Percentiles rank a stretch among this genome's conserved stretches.
These are phyloP conservation scores for Kalmanozyma brasiliensis DNA, from an alignment of 1,284 basidiomycete species.

Conservation along the genomic window DNA sequence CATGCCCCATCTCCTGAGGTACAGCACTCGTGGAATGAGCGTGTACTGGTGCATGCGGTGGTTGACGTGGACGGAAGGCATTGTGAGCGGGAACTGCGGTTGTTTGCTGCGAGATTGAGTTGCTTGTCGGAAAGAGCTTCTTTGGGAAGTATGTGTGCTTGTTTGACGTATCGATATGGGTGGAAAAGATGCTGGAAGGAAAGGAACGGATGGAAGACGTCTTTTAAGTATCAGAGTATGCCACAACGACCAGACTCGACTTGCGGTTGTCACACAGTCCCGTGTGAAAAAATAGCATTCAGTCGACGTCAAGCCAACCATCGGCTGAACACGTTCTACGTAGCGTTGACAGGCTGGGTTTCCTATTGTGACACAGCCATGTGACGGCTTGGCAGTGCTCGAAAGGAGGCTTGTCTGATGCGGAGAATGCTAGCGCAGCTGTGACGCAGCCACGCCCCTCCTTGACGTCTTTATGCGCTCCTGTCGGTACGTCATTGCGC, in stretches of 20 bases:
- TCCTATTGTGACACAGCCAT: neutral
- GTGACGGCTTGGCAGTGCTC: slow-evolving; percentile 5
- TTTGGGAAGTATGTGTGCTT: too few relatives aligned
- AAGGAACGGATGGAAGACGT: too few relatives aligned
- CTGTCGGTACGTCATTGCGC: too few relatives aligned
- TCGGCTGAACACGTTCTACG: too few relatives aligned
- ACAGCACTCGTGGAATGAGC: slow-evolving; percentile 44
- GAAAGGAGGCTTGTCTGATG: neutral
- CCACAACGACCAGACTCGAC: too few relatives aligned
- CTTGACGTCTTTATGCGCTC: slow-evolving; percentile 2
- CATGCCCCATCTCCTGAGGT: slow-evolving; percentile 45
- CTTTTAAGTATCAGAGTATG: too few relatives aligned
- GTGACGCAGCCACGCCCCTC: neutral
- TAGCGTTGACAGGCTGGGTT: too few relatives aligned
- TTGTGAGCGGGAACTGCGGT: slow-evolving; percentile 6
- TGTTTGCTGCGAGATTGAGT: neutral
- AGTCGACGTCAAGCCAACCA: neutral
- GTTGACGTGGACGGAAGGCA: slow-evolving; percentile 48
- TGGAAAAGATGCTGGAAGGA: too few relatives aligned
- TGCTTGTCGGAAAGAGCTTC: neutral
- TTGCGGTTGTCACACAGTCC: neutral
- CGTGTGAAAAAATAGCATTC: neutral
- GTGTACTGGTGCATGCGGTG: slow-evolving; percentile 56
- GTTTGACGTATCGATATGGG: too few relatives aligned
- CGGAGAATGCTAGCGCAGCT: too few relatives aligned